These are phyloP conservation scores for Thielaviopsis populi DNA, from an alignment of 2,329 filamentous ascomycete species.

Conservation along the genomic window DNA sequence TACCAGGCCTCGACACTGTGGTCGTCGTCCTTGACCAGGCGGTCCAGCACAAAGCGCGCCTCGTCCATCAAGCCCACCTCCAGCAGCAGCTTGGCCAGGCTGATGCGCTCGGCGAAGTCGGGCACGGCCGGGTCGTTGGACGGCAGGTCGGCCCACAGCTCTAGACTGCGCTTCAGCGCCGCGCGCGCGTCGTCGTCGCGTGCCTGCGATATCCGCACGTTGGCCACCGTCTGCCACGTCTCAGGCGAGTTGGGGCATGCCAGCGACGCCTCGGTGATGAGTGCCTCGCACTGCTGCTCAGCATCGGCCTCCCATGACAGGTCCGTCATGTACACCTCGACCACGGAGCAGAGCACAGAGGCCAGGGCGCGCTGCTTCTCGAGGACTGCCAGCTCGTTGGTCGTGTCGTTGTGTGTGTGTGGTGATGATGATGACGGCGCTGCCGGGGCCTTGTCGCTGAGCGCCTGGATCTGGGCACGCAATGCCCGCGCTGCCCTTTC, in stretches of 20 bases:
- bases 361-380: constrained; percentile 70
- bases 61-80: constrained; percentile 77
- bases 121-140: constrained; percentile 59
- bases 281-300: constrained; percentile 70
- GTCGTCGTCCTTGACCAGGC: constrained; percentile 77
- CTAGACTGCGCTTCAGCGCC: constrained; percentile 64
- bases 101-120: constrained; percentile 74
- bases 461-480: constrained; percentile 50
- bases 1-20: constrained; percentile 95
- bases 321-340: constrained; percentile 98
- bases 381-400: constrained; percentile 33
- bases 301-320: constrained; percentile 85
- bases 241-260: constrained; percentile 70
- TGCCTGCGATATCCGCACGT: constrained; percentile 78
- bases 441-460: constrained; percentile 29
- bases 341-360: constrained; percentile 82
- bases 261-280: constrained; percentile 80
- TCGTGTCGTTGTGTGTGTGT: constrained; percentile 24
- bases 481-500: constrained; percentile 58
- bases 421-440: neutral
- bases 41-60: constrained; percentile 70
- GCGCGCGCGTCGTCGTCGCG: constrained; percentile 63
- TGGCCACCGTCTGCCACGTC: constrained; percentile 89
- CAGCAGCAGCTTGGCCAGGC: constrained; percentile 70
- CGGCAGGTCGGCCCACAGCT: constrained; percentile 66